phyloP scores from a whole-genome alignment of 768 basidiomycete species.

The Pulveroboletus sp. region DNA sequence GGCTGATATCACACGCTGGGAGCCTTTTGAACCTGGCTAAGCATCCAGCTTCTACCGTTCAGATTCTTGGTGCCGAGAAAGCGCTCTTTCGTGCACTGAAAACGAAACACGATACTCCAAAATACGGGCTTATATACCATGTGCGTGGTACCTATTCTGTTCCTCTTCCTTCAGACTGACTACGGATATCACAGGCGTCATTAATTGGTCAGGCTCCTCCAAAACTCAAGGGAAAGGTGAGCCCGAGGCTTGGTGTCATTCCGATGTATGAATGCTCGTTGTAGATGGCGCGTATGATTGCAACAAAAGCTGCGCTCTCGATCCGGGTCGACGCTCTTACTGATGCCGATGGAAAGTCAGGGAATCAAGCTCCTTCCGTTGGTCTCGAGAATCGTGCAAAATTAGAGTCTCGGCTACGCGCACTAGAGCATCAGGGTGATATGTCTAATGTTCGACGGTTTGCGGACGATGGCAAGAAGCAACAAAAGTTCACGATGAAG shows the following conservation, averaged over 20 bases:
- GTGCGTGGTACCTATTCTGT: constrained; percentile 38
- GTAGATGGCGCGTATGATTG: constrained; percentile 99
- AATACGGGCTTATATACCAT: constrained; percentile 99
- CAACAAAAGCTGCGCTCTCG: constrained; percentile 95
- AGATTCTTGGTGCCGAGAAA: constrained; percentile 75
- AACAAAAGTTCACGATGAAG: constrained; percentile 75
- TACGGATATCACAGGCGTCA: constrained; percentile 57
- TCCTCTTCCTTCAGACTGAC: constrained; percentile 1
- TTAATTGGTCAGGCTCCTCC: constrained; percentile 96
- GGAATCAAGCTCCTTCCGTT: constrained; percentile 73
- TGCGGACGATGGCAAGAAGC: constrained; percentile 58
- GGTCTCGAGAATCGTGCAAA: constrained; percentile 93
- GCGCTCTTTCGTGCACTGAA: constrained; percentile 72
- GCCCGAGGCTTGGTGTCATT: constrained; percentile 6
- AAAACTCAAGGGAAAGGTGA: constrained; percentile 94
- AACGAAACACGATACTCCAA: constrained; percentile 92
- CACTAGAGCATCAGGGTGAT: constrained; percentile 81
- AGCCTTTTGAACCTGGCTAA: constrained; percentile 67
- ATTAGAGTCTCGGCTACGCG: constrained; percentile 88
- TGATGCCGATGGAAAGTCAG: constrained; percentile 87
- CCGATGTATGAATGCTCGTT: constrained; percentile 1
- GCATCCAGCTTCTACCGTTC: constrained; percentile 74
- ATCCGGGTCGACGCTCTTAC: constrained; percentile 97
- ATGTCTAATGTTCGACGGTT: constrained; percentile 65
- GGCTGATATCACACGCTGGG: constrained; percentile 71